Conservation (phyloP, 805 yeast genomes). For the Candida suzukii region DNA sequence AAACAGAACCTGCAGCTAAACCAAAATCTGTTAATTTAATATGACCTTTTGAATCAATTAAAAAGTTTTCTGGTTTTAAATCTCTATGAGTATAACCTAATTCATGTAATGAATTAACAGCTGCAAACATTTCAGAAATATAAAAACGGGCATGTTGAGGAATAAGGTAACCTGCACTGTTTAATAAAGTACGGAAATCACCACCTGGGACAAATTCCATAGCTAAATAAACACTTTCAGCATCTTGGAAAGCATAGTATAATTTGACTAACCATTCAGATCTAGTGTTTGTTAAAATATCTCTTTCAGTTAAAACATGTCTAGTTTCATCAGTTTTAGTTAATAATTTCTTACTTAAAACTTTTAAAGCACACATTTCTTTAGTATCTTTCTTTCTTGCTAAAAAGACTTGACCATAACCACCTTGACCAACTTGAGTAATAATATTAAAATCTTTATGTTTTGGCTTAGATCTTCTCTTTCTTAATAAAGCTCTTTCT, state of each 20-base stretch:
- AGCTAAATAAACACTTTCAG: slow-evolving; percentile 83
- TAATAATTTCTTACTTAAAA: slow-evolving; percentile 78
- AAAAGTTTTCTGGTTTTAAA: slow-evolving; percentile 89
- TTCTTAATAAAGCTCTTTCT: slow-evolving; percentile 79
- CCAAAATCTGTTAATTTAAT: slow-evolving; percentile 95
- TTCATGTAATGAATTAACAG: slow-evolving; percentile 89
- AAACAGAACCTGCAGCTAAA: slow-evolving; percentile 91
- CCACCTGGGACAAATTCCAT: slow-evolving; percentile 99
- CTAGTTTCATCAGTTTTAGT: slow-evolving; percentile 90
- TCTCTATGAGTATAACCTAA: slow-evolving; percentile 96
- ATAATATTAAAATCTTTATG: slow-evolving; percentile 94
- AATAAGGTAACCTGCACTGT: slow-evolving; percentile 85
- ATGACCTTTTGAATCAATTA: slow-evolving; percentile 86
- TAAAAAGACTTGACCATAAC: slow-evolving; percentile 96
- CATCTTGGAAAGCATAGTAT: slow-evolving; percentile 91
- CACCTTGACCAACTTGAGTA: slow-evolving; percentile 99
- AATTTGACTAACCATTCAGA: slow-evolving; percentile 94
- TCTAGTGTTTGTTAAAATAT: slow-evolving; percentile 90
- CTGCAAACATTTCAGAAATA: slow-evolving; percentile 91
- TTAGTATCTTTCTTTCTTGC: slow-evolving; percentile 91
- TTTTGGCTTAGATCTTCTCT: slow-evolving; percentile 84
- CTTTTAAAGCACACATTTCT: slow-evolving; percentile 93
- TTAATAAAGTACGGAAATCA: slow-evolving; percentile 88
- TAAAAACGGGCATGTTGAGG: slow-evolving; percentile 96
- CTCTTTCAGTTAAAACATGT: slow-evolving; percentile 94